Evolutionary conservation across 139 green algal species (phyloP).

Genomic region (Chlorella sp.): DNA sequence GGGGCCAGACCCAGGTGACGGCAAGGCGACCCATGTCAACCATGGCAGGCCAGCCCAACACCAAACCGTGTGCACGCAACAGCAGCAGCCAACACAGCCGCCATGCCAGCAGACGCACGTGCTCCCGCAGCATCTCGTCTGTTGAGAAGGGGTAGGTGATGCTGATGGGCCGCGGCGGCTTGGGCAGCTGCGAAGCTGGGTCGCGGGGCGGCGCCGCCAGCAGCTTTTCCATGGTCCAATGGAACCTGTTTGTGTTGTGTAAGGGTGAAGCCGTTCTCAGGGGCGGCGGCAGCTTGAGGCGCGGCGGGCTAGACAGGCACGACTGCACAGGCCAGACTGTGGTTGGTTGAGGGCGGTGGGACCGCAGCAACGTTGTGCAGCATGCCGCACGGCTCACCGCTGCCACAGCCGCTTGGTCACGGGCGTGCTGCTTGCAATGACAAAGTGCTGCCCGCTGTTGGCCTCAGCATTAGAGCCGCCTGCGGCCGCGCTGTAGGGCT

Average conservation of each 20-base stretch:
- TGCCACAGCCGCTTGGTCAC: constrained; percentile 62
- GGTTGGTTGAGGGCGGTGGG: too few species aligned
- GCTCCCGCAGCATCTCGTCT: constrained; percentile 17
- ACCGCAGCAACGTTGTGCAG: too few species aligned
- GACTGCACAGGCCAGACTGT: not conserved
- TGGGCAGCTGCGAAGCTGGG: not conserved
- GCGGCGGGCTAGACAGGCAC: not conserved
- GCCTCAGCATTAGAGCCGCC: too few species aligned
- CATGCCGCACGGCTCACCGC: not conserved
- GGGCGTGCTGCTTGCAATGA: constrained; percentile 51
- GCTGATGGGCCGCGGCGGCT: constrained; percentile 2
- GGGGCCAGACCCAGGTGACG: not conserved
- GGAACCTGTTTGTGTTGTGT: constrained; percentile 15
- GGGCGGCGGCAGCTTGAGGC: too few species aligned
- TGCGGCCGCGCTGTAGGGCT: too few species aligned
- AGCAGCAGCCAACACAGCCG: not conserved
- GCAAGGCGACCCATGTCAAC: not conserved
- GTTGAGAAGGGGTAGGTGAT: constrained; percentile 32
- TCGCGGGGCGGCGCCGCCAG: not conserved
- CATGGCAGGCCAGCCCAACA: not conserved
- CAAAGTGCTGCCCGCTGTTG: too few species aligned
- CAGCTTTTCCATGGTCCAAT: constrained; percentile 23
- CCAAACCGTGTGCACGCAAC: not conserved
- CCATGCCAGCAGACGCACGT: not conserved
- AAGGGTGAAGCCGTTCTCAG: too few species aligned